phyloP scores from a whole-genome alignment of 148 eudicot genomes.

The Arbutus unedo region DNA sequence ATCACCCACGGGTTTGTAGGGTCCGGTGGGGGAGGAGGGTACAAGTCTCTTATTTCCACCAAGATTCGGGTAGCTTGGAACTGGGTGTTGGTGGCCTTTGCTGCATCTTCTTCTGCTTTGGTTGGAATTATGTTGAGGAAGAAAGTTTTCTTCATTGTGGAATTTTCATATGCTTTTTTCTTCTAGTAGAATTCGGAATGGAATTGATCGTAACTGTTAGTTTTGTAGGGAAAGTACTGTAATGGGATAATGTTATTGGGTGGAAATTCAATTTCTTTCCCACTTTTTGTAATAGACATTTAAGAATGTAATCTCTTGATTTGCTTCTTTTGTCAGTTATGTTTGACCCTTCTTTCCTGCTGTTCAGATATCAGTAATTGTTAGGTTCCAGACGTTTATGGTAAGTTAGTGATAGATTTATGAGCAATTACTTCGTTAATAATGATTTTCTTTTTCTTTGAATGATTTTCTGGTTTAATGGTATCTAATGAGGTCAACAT shows the following conservation, averaged over 20 bases:
- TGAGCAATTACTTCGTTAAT: not conserved
- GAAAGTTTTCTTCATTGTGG: constrained; percentile 14
- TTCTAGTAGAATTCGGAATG: not conserved
- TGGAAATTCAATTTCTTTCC: not conserved
- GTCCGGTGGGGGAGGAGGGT: not conserved
- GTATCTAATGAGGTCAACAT: too few relatives aligned
- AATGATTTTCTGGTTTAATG: not conserved
- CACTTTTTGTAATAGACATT: not conserved
- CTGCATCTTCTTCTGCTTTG: constrained; percentile 18
- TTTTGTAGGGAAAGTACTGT: not conserved
- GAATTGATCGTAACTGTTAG: not conserved
- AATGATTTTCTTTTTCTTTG: not conserved
- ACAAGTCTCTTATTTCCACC: constrained; percentile 14
- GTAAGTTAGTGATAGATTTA: constrained; percentile 1
- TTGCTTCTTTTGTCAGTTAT: not conserved
- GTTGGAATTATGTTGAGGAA: constrained; percentile 17
- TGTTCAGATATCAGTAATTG: not conserved
- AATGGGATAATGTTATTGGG: not conserved
- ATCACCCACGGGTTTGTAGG: constrained; percentile 12
- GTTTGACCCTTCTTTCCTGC: not conserved
- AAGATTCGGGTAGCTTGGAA: not conserved
- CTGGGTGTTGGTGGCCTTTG: not conserved
- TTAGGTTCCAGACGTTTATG: constrained; percentile 6
- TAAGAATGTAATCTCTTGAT: not conserved
- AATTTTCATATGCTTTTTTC: not conserved